phyloP scores from a whole-genome alignment of 306 rosid genomes.

The Rubus parviflorus region DNA sequence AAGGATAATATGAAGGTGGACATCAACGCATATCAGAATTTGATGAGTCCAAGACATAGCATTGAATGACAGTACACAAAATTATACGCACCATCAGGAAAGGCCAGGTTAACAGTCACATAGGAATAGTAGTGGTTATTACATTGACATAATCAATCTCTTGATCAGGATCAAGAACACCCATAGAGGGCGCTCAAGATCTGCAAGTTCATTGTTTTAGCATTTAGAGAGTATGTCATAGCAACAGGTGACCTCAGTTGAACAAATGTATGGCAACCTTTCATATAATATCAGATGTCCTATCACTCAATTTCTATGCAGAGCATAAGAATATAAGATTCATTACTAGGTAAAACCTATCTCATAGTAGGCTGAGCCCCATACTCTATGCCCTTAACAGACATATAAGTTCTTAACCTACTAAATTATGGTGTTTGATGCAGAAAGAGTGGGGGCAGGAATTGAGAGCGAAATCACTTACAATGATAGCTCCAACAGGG shows the following conservation, averaged over 20 bases:
- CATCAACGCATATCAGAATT: not conserved
- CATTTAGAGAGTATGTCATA: not conserved
- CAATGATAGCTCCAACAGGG: constrained; percentile 96
- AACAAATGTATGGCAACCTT: constrained; percentile 5
- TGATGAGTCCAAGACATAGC: not conserved
- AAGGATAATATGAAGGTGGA: not conserved
- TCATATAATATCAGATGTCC: constrained; percentile 1
- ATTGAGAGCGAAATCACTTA: constrained; percentile 43
- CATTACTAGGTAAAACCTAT: not conserved
- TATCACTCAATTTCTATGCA: constrained; percentile 3
- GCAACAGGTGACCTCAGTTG: not conserved
- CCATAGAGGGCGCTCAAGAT: not conserved
- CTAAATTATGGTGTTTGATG: not conserved
- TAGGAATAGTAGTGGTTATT: not conserved
- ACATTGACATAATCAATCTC: not conserved
- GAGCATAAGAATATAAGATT: constrained; percentile 10
- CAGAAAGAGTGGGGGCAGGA: constrained; percentile 11
- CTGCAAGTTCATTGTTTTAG: not conserved
- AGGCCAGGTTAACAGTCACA: not conserved
- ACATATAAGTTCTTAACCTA: not conserved
- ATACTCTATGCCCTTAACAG: not conserved
- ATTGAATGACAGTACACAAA: no score
- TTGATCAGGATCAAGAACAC: constrained; percentile 9
- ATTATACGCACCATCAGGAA: not conserved
- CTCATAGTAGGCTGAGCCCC: not conserved